Evolutionary conservation across 768 basidiomycete genomes (phyloP).

Genomic region (Xerocomus spinulosus): DNA sequence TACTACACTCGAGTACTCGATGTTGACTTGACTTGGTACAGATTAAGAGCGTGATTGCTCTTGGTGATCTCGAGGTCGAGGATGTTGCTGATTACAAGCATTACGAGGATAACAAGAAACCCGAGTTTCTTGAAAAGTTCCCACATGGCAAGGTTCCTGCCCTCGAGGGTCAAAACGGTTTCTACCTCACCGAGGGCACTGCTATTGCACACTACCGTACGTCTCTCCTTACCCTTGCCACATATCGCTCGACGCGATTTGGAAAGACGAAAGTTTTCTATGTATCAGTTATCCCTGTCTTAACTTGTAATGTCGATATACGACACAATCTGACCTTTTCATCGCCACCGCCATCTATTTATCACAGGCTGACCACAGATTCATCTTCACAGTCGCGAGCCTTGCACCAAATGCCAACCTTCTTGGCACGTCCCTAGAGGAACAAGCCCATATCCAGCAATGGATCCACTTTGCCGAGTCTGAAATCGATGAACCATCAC

Average conservation of each 20-base stretch:
- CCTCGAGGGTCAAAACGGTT: slow-evolving; percentile 70
- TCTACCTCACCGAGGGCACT: slow-evolving; percentile 69
- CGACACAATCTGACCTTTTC: slow-evolving; percentile 7
- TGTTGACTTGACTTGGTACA: slow-evolving; percentile 17
- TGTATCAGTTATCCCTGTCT: slow-evolving; percentile 73
- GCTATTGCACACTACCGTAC: slow-evolving; percentile 88
- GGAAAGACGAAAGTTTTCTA: slow-evolving; percentile 22
- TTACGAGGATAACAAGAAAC: slow-evolving; percentile 61
- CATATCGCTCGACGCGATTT: slow-evolving; percentile 12
- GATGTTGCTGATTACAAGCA: slow-evolving; percentile 52
- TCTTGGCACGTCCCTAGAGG: slow-evolving; percentile 59
- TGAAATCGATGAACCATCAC: slow-evolving; percentile 56
- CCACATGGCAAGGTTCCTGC: slow-evolving; percentile 83
- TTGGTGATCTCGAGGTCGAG: slow-evolving; percentile 55
- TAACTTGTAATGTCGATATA: slow-evolving; percentile 54
- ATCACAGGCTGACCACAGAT: slow-evolving; percentile 10
- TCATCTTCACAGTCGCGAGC: slow-evolving; percentile 54
- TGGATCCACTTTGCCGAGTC: slow-evolving; percentile 75
- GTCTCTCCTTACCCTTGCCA: slow-evolving; percentile 33
- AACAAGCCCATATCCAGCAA: slow-evolving; percentile 76
- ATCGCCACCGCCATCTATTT: not conserved
- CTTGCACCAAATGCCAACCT: slow-evolving; percentile 77
- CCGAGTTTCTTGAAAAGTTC: slow-evolving; percentile 71
- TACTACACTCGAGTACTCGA: slow-evolving; percentile 1
- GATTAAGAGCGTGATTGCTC: slow-evolving; percentile 56